Percentiles rank a stretch among this genome's conserved stretches.
Conservation (phyloP, 331 rosid species). For the Spiraea crenata region DNA sequence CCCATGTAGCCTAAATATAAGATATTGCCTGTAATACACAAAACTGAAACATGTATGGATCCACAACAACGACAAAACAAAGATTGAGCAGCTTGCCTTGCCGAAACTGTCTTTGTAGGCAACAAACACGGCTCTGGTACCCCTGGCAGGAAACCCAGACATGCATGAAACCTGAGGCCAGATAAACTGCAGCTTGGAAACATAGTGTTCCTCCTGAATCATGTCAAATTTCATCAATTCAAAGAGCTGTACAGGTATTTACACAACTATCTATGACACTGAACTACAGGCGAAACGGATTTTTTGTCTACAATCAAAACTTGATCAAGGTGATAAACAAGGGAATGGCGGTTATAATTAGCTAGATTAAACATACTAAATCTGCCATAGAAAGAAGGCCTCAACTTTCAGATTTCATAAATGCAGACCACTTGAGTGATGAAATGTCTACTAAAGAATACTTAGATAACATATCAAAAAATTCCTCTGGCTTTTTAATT, state of each 20-base stretch:
- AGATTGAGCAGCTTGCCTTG: conserved; percentile 42
- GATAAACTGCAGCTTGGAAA: conserved; percentile 66
- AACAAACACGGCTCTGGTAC: conserved; percentile 60
- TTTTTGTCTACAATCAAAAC: not conserved
- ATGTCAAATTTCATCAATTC: not conserved
- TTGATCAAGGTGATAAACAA: too few species aligned
- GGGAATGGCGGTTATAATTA: too few species aligned
- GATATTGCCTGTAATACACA: not conserved
- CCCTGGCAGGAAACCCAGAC: conserved; percentile 76
- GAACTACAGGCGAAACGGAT: not conserved
- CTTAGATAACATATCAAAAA: not conserved
- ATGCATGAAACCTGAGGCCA: conserved; percentile 91
- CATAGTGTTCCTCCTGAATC: conserved; percentile 79
- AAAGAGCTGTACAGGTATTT: not conserved
- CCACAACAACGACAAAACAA: not conserved
- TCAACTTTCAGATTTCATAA: not conserved
- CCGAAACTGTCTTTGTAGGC: conserved; percentile 61
- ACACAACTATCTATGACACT: not conserved
- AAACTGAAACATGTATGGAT: not conserved
- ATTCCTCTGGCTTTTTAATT: not conserved
- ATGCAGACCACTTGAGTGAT: not conserved
- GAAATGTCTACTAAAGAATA: not conserved
- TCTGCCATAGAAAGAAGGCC: not conserved
- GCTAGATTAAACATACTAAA: not conserved
- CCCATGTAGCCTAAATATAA: not conserved